A percentile compares a stretch with the other conserved stretches of the same genome.
These are phyloP conservation scores for Xylaria acuta DNA, from an alignment of 495 filamentous ascomycete genomes.

Conservation along the genomic window DNA sequence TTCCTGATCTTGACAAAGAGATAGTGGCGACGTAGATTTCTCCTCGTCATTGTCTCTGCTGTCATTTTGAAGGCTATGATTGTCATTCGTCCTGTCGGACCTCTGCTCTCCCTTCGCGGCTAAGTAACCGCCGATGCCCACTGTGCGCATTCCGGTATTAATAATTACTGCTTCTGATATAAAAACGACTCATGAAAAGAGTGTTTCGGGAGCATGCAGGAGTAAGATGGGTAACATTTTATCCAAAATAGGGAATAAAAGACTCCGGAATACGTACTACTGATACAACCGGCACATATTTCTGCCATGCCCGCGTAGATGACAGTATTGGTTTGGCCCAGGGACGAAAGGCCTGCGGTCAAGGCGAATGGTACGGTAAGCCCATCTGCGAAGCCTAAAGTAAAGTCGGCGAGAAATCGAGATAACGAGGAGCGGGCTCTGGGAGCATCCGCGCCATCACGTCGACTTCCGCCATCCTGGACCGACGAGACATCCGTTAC, in stretches of 20 bases:
- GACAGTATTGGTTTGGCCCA: constrained; percentile 68
- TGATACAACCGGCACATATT: constrained; percentile 67
- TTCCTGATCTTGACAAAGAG: constrained; percentile 27
- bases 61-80: constrained; percentile 17
- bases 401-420: constrained; percentile 50
- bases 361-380: constrained; percentile 71
- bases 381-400: constrained; percentile 66
- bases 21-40: neutral
- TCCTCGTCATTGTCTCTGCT: constrained; percentile 8
- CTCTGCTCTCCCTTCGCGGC: constrained; percentile 72
- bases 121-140: constrained; percentile 74
- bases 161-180: too few relatives aligned
- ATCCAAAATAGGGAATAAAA: too few relatives aligned
- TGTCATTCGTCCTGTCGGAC: neutral
- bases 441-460: constrained; percentile 10
- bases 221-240: too few relatives aligned
- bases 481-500: neutral
- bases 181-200: too few relatives aligned
- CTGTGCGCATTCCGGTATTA: too few relatives aligned
- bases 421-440: constrained; percentile 25
- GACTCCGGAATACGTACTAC: too few relatives aligned
- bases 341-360: constrained; percentile 66
- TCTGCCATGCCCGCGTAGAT: constrained; percentile 73
- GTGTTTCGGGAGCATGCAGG: too few relatives aligned
- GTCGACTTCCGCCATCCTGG: neutral